Percentiles rank a stretch among this genome's conserved stretches.
These are phyloP conservation scores for Pleurostoma richardsiae DNA, from an alignment of 2,329 filamentous ascomycete species.

Conservation along the genomic window DNA sequence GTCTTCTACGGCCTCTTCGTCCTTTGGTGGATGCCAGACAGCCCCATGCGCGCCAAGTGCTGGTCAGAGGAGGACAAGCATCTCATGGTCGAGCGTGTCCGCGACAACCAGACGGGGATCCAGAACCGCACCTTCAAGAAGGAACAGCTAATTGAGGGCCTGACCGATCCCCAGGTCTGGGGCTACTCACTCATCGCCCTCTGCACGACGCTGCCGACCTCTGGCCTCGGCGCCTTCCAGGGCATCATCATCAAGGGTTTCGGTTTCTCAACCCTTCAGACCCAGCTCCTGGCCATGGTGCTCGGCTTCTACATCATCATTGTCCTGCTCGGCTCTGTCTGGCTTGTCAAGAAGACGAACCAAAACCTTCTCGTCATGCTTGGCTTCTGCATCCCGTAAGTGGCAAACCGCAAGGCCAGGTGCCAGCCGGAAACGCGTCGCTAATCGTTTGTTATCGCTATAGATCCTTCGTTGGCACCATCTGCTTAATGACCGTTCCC, in stretches of 20 bases:
- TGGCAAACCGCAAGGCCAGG: neutral
- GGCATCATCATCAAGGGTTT: slow-evolving; percentile 71
- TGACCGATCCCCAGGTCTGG: slow-evolving; percentile 63
- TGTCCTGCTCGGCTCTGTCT: slow-evolving; percentile 61
- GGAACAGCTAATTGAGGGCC: slow-evolving; percentile 41
- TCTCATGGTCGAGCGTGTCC: slow-evolving; percentile 56
- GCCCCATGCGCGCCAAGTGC: slow-evolving; percentile 67
- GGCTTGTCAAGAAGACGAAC: slow-evolving; percentile 61
- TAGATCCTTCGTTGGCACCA: slow-evolving; percentile 65
- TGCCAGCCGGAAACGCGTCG: neutral
- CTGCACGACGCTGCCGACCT: slow-evolving; percentile 69
- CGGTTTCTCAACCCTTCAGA: slow-evolving; percentile 60
- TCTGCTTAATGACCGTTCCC: slow-evolving; percentile 64
- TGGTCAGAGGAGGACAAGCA: slow-evolving; percentile 62
- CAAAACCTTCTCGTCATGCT: slow-evolving; percentile 67
- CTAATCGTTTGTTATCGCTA: neutral
- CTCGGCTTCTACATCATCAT: slow-evolving; percentile 69
- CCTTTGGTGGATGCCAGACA: slow-evolving; percentile 60
- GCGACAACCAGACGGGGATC: slow-evolving; percentile 56
- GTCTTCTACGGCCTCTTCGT: slow-evolving; percentile 63
- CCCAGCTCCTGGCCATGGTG: slow-evolving; percentile 71
- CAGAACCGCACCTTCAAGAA: slow-evolving; percentile 48
- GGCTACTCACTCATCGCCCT: slow-evolving; percentile 62
- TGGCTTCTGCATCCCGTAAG: slow-evolving; percentile 58
- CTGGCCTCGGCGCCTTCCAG: slow-evolving; percentile 67